Evolutionary conservation across 805 yeast genomes (phyloP), one percentile per base, ranked within the genome.

Genomic region (Yarrowia porcina): DNA sequence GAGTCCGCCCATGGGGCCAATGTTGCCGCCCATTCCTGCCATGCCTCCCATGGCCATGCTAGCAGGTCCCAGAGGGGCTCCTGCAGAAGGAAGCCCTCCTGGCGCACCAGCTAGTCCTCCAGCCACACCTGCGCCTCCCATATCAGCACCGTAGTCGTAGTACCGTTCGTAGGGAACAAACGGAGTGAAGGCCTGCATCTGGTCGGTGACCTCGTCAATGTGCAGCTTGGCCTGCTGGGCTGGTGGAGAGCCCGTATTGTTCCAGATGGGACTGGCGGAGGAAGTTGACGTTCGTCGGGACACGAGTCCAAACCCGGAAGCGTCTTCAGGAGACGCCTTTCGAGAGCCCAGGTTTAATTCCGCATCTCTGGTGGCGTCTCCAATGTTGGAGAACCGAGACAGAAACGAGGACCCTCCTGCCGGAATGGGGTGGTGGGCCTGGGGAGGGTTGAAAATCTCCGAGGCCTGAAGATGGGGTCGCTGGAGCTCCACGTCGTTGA

Each of bases 351-450:
- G 36, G 32, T 56, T 56, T 50, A 72, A 59, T 61, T 72, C 74
- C 1, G 70, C 73, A 38, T 71, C 74, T n/a, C 73, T 62, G 4
- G 74, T 71, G n/a, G 71, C 71, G 30, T 72, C 74, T 2, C 69
- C 72, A 10, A 72, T 61, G 56, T 63, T 65, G 20, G 69, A 63
- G 47, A 68, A 67, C 23, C 71, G 59, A 6, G 61, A 56, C n/a
- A 56, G 49, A n/a, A 56, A 56, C 20, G 61, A 56, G 39, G 13
- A 5, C 21, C 49, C 49, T 13, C 38, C 21, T 0, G 49, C 12
- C 4, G 44, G 33, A 17, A 21, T 20, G 32, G 59, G 33, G 10
- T 28, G 41, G 8, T 50, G 57, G 49, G 61, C 20, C 39, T 56
- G 47, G 39, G 61, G 49, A 20, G 20, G 49, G 39, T 39, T 39